Base-by-base conservation (phyloP, 768 basidiomycete species). In the Macrolepiota albuminosa region DNA sequence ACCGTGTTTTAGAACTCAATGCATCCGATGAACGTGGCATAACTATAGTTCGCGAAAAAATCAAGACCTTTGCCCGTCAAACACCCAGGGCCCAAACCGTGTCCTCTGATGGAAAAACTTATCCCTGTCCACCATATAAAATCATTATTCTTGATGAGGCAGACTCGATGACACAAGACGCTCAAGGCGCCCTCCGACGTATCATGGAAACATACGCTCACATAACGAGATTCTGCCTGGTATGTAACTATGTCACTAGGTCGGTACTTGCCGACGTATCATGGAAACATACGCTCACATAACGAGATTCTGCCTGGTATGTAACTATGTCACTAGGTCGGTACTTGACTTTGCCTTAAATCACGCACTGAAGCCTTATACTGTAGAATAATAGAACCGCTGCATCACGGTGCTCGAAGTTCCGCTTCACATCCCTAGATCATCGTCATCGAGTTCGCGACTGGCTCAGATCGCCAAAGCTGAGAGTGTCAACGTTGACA, bases 361-460 rank as follows among this genome's bases (percentile, higher is more conserved):
- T 42, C 6, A 31, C 33, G 6, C 14, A 54, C 31, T 50, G n/a
- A 57, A 51, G 6, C 24, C 55, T 53, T 56, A 29, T 29, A 18
- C 42, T 46, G 45, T 64, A 99, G 96, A 65, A 99, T 99, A 61
- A 99, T 99, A 58, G 97, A 99, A 70, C 97, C 97, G 0, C 82
- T 99, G 93, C 97, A 24, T 98, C 95, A n/a, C 88, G 97, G 56
- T 99, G 97, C 74, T 96, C 94, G 50, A 99, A 99, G 76, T 99
- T 99, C 75, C 89, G 97, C 43, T 99, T 99, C 76, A 93, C 91
- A 11, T 93, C 97, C 2, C 81, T 99, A 29, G 95, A 95, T 70
- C 86, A 16, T 71, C 77, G 14, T 94, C 94, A 8, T 88, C 94
- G 5, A 81, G 85, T 43, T 71, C 81, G 14, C 84, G 97, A 54